Percentiles rank a stretch among this genome's conserved stretches.
Conservation (phyloP, 805 yeast species). For the Lipomyces sp. region DNA sequence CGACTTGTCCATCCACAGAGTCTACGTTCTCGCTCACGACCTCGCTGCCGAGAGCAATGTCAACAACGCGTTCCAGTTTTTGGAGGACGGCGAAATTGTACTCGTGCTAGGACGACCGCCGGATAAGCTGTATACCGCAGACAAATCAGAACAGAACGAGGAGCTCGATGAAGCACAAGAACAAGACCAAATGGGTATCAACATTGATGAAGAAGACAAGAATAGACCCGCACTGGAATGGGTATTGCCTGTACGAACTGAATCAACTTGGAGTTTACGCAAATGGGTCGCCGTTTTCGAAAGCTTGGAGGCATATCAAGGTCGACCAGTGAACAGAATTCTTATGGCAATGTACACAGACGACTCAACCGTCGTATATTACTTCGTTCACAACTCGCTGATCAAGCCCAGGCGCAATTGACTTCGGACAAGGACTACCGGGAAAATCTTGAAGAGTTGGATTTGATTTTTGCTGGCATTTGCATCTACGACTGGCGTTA, state of each 20-base stretch:
- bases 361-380: slow-evolving; percentile 46
- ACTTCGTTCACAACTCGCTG: slow-evolving; percentile 41
- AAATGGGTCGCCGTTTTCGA: slow-evolving; percentile 38
- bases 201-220: neutral
- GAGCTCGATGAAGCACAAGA: neutral
- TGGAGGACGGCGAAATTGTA: slow-evolving; percentile 8
- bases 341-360: slow-evolving; percentile 44
- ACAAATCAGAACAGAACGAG: slow-evolving; percentile 18
- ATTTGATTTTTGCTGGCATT: too few species aligned
- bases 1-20: slow-evolving; percentile 27
- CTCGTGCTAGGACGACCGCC: slow-evolving; percentile 37
- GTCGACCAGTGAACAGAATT: slow-evolving; percentile 31
- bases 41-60: neutral
- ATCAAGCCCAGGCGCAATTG: slow-evolving; percentile 42
- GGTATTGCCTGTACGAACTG: slow-evolving; percentile 33
- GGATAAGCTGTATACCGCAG: slow-evolving; percentile 39
- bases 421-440: too few species aligned
- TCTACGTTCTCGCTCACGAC: slow-evolving; percentile 4
- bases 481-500: too few species aligned
- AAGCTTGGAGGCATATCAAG: slow-evolving; percentile 21
- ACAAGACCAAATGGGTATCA: too few species aligned
- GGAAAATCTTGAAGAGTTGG: too few species aligned
- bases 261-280: slow-evolving; percentile 37
- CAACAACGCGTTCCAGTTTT: slow-evolving; percentile 2
- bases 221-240: slow-evolving; percentile 27